Evolutionary conservation across 441 rosid species (phyloP), one percentile per base, ranked within the genome.

Genomic region (Francoa sonchifolia): DNA sequence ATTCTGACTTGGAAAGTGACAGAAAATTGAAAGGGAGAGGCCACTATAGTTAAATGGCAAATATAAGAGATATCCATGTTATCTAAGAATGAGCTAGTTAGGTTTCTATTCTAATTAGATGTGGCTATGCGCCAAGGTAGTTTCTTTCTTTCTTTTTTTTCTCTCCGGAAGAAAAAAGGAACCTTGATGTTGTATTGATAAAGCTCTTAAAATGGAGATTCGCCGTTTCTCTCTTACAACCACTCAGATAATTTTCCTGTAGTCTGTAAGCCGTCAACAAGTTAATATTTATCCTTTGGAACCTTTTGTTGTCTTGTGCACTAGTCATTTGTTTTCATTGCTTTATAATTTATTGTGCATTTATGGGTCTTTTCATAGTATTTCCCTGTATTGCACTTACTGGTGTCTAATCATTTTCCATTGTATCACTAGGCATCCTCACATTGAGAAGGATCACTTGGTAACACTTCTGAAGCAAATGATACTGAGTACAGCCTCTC

Each of bases 391-490:
- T 21, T 52, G 42, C 19, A 23, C 39, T 19, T 40, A 37, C 28
- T 55, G 21, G 44, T 36, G 38, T 25, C 31, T 44, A 37, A 39
- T 20, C 48, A 33, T 39, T 55, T 67, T 33, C 54, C 39, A 38
- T 61, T 63, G n/a, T 46, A 56, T 60, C 36, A 50, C 64, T 65
- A 93, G 99, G 86, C 73, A 82, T 62, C 81, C 87, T 55, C 95
- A 93, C 61, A 56, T 93, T 57, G 80, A 66, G 65, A 77, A 65
- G 43, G 83, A 74, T 61, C 99, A 93, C 75, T 71, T 93, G 77
- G 83, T 82, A 38, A 76, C 80, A 77, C 99, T 93, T 61, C 57
- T 93, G 74, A 88, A 74, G 78, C 87, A 88, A 68, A 72, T 93
- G 52, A 65, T 88, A 58, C 55, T 52, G 47, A 76, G 66, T 48